phyloP scores from a whole-genome alignment of 139 green algal species.

The Astrephomene gubernaculifera region DNA sequence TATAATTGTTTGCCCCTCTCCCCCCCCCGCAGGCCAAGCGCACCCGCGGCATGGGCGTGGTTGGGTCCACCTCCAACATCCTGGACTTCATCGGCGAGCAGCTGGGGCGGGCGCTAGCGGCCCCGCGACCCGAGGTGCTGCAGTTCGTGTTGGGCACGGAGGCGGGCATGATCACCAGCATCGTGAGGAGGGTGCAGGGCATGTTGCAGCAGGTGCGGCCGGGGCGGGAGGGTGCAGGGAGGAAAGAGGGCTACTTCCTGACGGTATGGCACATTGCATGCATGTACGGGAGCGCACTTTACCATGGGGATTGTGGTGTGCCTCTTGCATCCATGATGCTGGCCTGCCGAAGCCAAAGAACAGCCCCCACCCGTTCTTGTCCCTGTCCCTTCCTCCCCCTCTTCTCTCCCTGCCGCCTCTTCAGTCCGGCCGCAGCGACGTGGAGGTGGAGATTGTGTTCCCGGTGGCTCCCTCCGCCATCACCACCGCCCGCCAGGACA shows the following conservation, averaged over 20 bases:
- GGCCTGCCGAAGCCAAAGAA: no score
- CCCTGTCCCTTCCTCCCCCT: neutral
- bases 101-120: constrained; percentile 57
- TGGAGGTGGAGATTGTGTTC: constrained; percentile 98
- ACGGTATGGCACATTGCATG: no score
- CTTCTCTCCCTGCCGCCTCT: neutral
- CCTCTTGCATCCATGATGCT: no score
- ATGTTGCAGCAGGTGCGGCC: constrained; percentile 66
- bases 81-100: constrained; percentile 92
- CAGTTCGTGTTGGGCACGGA: constrained; percentile 98
- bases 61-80: constrained; percentile 98
- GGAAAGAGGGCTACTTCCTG: no score
- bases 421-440: constrained; percentile 60
- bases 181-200: constrained; percentile 90
- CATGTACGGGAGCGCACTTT: no score
- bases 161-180: constrained; percentile 97
- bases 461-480: constrained; percentile 90
- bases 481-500: constrained; percentile 67
- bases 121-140: constrained; percentile 75
- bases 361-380: no score
- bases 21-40: constrained; percentile 78
- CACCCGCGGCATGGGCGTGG: constrained; percentile 86
- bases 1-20: no score
- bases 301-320: no score
- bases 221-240: no score